A percentile compares a stretch with the other conserved stretches of the same genome.
Evolutionary conservation across 2,329 filamentous ascomycete species (phyloP).

Genomic region (Nothomitra cinnamomea): DNA sequence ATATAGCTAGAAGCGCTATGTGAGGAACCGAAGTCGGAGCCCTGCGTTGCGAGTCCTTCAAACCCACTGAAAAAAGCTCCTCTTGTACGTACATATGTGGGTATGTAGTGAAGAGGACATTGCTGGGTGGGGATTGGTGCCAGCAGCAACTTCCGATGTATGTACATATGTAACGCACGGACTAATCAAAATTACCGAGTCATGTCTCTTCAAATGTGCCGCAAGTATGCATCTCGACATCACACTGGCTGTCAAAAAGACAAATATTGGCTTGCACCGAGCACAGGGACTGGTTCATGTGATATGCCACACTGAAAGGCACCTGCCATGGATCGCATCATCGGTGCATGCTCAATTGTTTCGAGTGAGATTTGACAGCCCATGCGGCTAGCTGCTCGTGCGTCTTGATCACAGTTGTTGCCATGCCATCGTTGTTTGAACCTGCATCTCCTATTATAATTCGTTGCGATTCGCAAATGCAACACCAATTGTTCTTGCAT

Average conservation of each 20-base stretch:
- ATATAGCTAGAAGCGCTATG: background rate
- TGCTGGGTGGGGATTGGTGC: constrained; percentile 1
- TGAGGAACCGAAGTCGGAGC: background rate
- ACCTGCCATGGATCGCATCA: background rate
- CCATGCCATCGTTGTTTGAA: too few species aligned
- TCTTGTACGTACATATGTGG: background rate
- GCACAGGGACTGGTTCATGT: background rate
- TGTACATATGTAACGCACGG: constrained; percentile 4
- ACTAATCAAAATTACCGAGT: constrained; percentile 4
- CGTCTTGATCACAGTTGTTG: background rate
- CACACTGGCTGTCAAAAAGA: background rate
- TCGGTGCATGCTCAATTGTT: background rate
- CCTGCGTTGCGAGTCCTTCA: background rate
- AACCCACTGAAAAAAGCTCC: background rate
- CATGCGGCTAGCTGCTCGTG: background rate
- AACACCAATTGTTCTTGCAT: too few species aligned
- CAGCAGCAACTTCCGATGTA: constrained; percentile 2
- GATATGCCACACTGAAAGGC: background rate
- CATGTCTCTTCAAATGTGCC: background rate
- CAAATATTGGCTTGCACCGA: background rate
- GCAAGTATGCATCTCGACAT: constrained; percentile 1
- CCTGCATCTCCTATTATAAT: too few species aligned
- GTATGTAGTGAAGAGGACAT: background rate
- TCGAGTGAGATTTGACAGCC: background rate
- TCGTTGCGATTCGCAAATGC: too few species aligned